Conservation (phyloP, 345 rosid species). For the Nephelium lappaceum region DNA sequence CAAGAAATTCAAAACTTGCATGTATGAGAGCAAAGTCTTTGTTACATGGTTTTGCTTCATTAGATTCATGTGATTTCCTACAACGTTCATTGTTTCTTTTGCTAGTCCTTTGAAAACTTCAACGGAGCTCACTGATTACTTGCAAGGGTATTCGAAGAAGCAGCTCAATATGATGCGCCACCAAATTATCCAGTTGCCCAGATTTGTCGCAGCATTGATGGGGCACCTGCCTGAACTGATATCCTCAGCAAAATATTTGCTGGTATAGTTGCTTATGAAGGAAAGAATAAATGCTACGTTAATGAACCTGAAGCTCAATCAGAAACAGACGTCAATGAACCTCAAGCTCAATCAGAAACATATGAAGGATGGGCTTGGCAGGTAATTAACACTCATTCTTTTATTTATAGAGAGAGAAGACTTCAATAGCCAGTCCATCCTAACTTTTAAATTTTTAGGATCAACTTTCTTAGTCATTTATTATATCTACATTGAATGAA, state of each 20-base stretch:
- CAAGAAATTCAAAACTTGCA: no score
- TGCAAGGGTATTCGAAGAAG: background rate
- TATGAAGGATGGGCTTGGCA: constrained; percentile 40
- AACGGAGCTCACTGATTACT: constrained; percentile 26
- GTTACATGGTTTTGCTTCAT: background rate
- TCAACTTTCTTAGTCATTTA: no score
- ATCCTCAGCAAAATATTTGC: constrained; percentile 24
- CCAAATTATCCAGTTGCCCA: constrained; percentile 16
- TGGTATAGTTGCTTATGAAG: constrained; percentile 16
- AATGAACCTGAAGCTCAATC: no score
- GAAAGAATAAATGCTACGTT: background rate
- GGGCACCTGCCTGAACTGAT: constrained; percentile 15
- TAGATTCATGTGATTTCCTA: no score
- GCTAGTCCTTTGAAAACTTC: constrained; percentile 31
- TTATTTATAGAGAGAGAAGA: no score
- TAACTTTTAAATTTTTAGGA: no score
- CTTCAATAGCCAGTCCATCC: no score
- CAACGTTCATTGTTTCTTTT: background rate
- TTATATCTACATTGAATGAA: no score
- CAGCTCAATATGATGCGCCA: constrained; percentile 28
- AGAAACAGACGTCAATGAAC: no score
- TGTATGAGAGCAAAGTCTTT: constrained; percentile 25
- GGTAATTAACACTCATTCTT: constrained; percentile 21
- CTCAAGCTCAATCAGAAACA: background rate
- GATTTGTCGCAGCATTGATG: constrained; percentile 26